Base-by-base conservation (phyloP, 2,329 filamentous ascomycete genomes). In the Diaporthe sp. region DNA sequence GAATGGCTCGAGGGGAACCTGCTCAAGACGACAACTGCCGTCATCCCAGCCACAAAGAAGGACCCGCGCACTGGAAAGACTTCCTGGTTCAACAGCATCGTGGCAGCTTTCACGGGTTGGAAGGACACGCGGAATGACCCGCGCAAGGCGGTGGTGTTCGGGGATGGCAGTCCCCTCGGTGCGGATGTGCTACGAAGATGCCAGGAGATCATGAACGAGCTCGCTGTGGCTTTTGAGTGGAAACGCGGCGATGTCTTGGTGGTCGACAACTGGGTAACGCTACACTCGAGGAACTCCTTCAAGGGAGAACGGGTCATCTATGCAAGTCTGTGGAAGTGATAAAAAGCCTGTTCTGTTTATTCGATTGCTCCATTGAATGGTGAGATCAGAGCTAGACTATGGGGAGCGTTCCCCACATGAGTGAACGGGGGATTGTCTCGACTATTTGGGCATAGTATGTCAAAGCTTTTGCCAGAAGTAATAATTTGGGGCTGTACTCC, bases 61-160 rank as follows among this genome's bases (percentile, higher is more conserved):
- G 75, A 76, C 49, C 53, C 53, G 13, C 73, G 69, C 1, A 75
- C 75, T 9, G 75, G 73, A 4, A 72, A 55, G 75, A 75, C 57
- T 4, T 58, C 69, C 2, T 76, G 75, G 75, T 76, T 76, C 61
- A 76, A 76, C 34, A 76, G 75, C 15, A 76, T 76, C 13, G 75
- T 76, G 25, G 75, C 75, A 42, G 75, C 75, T 5, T 76, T 76
- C 15, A 73, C 75, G 2, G 75, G 75, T 7, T 76, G 75, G 75
- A 76, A 69, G 31, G 75, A 76, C 69, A 25, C 34, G 55, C 73
- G 75, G 6, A 76, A 76, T 9, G 73, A 76, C 13, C 73, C 75
- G 9, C 25, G 37, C 19, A 76, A 70, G 62, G 75, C 75, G 8
- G 75, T 76, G n/a, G 75, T 76, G 1, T 70, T 76, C 37, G 75